Conservation (phyloP, 371 early-diverging fungal species). For the Batkoa obscura region DNA sequence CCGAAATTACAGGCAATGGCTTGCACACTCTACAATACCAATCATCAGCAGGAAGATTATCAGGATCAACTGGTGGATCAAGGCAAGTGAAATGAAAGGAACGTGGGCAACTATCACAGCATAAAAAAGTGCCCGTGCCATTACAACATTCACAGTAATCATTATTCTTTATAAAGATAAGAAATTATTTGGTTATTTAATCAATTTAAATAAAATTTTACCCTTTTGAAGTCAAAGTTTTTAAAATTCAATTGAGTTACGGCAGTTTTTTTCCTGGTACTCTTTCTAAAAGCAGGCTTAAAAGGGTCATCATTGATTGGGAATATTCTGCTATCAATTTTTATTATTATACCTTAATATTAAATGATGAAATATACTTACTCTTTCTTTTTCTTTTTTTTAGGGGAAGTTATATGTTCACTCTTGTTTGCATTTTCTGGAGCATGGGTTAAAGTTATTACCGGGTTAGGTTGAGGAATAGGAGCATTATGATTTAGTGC, state of each 20-base stretch:
- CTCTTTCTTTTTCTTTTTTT: too few relatives aligned
- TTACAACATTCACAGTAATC: constrained; percentile 47
- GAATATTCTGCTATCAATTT: too few relatives aligned
- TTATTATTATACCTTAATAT: too few relatives aligned
- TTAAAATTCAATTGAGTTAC: background rate
- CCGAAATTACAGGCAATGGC: constrained; percentile 10
- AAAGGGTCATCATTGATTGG: too few relatives aligned
- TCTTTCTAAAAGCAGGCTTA: background rate
- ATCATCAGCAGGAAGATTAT: constrained; percentile 20
- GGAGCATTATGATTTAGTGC: too few relatives aligned
- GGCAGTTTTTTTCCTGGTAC: background rate
- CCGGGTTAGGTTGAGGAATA: too few relatives aligned
- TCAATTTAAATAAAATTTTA: background rate
- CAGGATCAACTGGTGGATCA: constrained; percentile 40
- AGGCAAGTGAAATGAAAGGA: constrained; percentile 53
- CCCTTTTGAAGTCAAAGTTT: background rate
- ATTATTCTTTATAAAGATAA: constrained; percentile 17
- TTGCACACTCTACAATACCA: constrained; percentile 49
- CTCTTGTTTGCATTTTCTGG: too few relatives aligned
- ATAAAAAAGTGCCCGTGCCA: constrained; percentile 37
- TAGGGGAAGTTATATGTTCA: too few relatives aligned
- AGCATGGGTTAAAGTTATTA: too few relatives aligned
- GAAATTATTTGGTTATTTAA: background rate
- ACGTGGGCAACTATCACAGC: constrained; percentile 54
- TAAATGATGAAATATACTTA: too few relatives aligned